Conservation (phyloP, 208 protist species). For the Phytomonas serpens region DNA sequence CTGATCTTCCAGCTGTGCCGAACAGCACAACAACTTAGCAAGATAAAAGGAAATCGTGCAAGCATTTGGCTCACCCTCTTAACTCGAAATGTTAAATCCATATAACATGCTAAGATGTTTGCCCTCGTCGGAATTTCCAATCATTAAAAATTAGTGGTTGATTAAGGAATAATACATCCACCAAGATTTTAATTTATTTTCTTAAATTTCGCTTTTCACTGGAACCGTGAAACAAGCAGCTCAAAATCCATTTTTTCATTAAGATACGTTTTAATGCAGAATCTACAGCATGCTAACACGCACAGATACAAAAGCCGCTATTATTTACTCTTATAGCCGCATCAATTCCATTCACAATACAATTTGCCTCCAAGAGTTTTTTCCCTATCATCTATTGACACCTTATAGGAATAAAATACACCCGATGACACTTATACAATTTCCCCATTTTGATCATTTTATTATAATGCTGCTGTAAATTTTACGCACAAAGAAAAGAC, state of each 20-base stretch:
- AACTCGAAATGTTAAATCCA: not conserved
- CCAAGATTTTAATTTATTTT: not conserved
- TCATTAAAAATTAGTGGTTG: not conserved
- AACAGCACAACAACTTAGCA: not conserved
- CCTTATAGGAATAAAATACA: constrained; percentile 2
- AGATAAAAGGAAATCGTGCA: not conserved
- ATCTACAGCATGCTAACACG: not conserved
- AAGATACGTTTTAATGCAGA: not conserved
- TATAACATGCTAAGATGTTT: not conserved
- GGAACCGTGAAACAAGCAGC: not conserved
- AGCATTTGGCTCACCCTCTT: not conserved
- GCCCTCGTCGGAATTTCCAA: not conserved
- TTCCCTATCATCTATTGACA: not conserved
- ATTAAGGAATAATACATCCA: not conserved
- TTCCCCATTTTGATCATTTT: constrained; percentile 34
- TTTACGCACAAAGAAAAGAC: constrained; percentile 69
- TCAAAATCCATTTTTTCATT: not conserved
- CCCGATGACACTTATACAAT: constrained; percentile 7
- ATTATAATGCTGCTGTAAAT: constrained; percentile 71
- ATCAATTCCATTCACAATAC: not conserved
- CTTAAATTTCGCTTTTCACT: not conserved
- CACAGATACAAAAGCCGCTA: not conserved
- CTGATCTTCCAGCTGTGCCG: not conserved
- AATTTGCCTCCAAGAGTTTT: not conserved
- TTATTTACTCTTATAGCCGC: not conserved